Conservation (phyloP, 139 green algal genomes). For the Protoeuglena noctilucae region DNA sequence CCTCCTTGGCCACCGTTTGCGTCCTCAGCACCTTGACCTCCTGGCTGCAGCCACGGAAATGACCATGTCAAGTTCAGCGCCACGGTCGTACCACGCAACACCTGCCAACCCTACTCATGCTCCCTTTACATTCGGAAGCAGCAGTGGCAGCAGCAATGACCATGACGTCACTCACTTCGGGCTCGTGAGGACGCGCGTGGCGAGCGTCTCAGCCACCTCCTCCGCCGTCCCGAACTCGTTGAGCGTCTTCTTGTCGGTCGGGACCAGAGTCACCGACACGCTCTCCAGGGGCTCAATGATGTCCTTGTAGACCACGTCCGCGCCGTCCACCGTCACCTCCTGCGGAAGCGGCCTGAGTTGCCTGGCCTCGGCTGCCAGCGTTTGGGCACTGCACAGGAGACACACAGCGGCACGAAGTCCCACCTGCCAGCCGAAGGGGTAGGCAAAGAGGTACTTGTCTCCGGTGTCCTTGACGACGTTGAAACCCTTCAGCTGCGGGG, state of each 20-base stretch:
- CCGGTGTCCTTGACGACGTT: slow-evolving; percentile 55
- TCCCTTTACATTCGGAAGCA: background rate
- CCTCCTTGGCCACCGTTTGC: slow-evolving; percentile 44
- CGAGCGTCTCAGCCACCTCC: slow-evolving; percentile 26
- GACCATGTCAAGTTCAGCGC: slow-evolving; percentile 23
- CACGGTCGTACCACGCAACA: background rate
- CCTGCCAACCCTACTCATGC: background rate
- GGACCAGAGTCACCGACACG: slow-evolving; percentile 67
- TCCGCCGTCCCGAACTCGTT: slow-evolving; percentile 58
- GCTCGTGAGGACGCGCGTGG: slow-evolving; percentile 39
- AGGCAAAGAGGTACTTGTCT: slow-evolving; percentile 87
- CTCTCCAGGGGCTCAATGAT: slow-evolving; percentile 95
- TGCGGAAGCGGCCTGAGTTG: background rate
- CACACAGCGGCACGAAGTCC: slow-evolving; percentile 13
- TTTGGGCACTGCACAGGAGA: background rate
- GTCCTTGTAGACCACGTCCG: slow-evolving; percentile 93
- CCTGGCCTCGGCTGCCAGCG: background rate
- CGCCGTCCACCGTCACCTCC: slow-evolving; percentile 52
- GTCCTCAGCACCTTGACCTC: slow-evolving; percentile 52
- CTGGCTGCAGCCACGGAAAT: slow-evolving; percentile 31
- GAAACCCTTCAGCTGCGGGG: slow-evolving; percentile 53
- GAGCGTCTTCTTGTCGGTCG: slow-evolving; percentile 71
- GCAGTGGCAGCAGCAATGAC: slow-evolving; percentile 10
- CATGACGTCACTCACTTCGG: too few species aligned
- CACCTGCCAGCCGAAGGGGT: slow-evolving; percentile 96